Conservation (phyloP, 768 basidiomycete genomes). For the Leccinum arenicola region DNA sequence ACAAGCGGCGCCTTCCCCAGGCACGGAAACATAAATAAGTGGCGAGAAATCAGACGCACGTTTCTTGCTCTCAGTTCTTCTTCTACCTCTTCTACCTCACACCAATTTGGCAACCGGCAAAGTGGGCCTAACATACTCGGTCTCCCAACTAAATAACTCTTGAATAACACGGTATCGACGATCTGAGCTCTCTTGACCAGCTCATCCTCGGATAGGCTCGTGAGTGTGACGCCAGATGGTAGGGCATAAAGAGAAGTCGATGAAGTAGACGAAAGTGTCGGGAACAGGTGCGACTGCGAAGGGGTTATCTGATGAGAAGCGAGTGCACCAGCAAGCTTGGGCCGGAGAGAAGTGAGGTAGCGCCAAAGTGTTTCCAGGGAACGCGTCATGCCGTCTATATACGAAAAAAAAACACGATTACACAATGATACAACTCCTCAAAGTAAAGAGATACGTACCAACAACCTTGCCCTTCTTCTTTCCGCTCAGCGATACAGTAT, state of each 20-base stretch:
- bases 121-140: conserved; percentile 81
- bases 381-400: conserved; percentile 55
- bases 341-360: conserved; percentile 87
- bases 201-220: conserved; percentile 75
- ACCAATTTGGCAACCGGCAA: conserved; percentile 94
- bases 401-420: background rate
- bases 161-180: conserved; percentile 93
- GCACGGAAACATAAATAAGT: background rate
- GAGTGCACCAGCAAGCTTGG: conserved; percentile 79
- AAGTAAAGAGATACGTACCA: conserved; percentile 31
- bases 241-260: conserved; percentile 73
- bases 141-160: conserved; percentile 80
- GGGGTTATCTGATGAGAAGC: conserved; percentile 66
- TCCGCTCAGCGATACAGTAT: conserved; percentile 50
- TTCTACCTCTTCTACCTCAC: conserved; percentile 93
- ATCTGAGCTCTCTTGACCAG: conserved; percentile 88
- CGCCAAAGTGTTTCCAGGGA: conserved; percentile 87
- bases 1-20: background rate
- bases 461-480: conserved; percentile 32
- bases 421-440: background rate
- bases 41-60: conserved; percentile 40
- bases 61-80: conserved; percentile 76
- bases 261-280: conserved; percentile 69
- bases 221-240: conserved; percentile 67
- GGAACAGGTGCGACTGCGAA: conserved; percentile 62